These are phyloP conservation scores for Excoecaria cochinchinensis DNA, from an alignment of 345 rosid species.

Conservation along the genomic window DNA sequence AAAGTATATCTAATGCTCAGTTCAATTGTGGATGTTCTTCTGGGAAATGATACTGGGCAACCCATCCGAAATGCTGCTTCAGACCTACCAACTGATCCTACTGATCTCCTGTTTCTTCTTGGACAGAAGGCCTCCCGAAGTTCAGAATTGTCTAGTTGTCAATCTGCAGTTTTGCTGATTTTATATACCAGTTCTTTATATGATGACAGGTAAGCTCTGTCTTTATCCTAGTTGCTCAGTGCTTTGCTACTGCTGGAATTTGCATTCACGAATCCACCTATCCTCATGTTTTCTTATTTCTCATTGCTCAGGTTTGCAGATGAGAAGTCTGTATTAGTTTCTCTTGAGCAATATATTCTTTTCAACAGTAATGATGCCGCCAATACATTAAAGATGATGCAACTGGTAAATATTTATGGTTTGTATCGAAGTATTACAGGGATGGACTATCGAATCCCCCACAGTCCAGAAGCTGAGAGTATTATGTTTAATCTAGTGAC, in stretches of 20 bases:
- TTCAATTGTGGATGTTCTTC: slow-evolving; percentile 72
- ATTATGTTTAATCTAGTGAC: slow-evolving; percentile 56
- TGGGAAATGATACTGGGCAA: slow-evolving; percentile 53
- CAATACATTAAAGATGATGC: slow-evolving; percentile 32
- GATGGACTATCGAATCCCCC: slow-evolving; percentile 51
- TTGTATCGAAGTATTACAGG: slow-evolving; percentile 55
- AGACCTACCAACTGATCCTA: slow-evolving; percentile 82
- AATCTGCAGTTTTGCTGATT: slow-evolving; percentile 67
- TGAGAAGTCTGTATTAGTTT: slow-evolving; percentile 70
- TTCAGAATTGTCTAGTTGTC: slow-evolving; percentile 59
- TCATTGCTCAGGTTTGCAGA: slow-evolving; percentile 72
- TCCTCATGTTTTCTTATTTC: slow-evolving; percentile 20
- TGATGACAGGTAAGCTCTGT: slow-evolving; percentile 62
- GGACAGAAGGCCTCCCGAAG: slow-evolving; percentile 64
- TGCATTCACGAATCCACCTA: slow-evolving; percentile 4
- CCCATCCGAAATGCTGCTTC: slow-evolving; percentile 58
- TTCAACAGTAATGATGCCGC: slow-evolving; percentile 46
- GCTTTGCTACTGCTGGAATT: neutral
- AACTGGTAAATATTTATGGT: slow-evolving; percentile 73
- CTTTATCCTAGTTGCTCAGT: slow-evolving; percentile 11
- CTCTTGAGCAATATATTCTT: slow-evolving; percentile 77
- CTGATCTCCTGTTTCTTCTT: slow-evolving; percentile 76
- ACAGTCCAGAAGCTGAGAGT: slow-evolving; percentile 92
- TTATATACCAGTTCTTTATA: slow-evolving; percentile 66
- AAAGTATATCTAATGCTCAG: slow-evolving; percentile 71